Evolutionary conservation across 1,139 yeast genomes (phyloP).

Genomic region (Lodderomyces elongisporus): DNA sequence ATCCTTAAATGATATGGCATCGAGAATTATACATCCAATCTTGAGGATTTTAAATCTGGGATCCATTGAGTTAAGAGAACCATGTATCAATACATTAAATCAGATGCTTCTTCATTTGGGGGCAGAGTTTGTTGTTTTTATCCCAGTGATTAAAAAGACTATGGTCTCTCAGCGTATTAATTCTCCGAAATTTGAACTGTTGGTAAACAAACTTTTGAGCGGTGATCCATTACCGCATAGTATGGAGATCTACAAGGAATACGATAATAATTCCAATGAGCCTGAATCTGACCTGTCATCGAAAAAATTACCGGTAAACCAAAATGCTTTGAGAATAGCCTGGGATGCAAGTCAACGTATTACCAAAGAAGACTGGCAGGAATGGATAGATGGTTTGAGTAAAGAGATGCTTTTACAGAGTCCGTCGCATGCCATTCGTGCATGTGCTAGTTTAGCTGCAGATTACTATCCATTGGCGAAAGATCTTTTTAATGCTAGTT

Average conservation of each 20-base stretch:
- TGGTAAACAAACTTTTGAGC: slow-evolving; percentile 70
- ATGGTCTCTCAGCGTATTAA: slow-evolving; percentile 61
- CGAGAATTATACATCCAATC: slow-evolving; percentile 84
- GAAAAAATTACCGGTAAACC: slow-evolving; percentile 76
- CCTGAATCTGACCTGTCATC: slow-evolving; percentile 67
- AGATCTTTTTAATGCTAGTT: slow-evolving; percentile 89
- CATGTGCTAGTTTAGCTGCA: slow-evolving; percentile 87
- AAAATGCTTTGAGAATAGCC: slow-evolving; percentile 67
- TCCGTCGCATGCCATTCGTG: slow-evolving; percentile 91
- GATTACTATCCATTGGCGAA: slow-evolving; percentile 86
- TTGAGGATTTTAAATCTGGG: slow-evolving; percentile 60
- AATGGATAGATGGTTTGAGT: slow-evolving; percentile 87
- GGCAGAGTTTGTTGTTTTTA: slow-evolving; percentile 76
- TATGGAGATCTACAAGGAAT: slow-evolving; percentile 64
- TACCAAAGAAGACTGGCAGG: slow-evolving; percentile 96
- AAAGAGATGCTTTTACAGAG: slow-evolving; percentile 86
- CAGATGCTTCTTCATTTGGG: slow-evolving; percentile 77
- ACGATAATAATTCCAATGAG: slow-evolving; percentile 52
- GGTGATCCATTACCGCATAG: slow-evolving; percentile 89
- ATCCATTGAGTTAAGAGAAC: slow-evolving; percentile 58
- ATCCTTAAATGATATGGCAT: slow-evolving; percentile 80
- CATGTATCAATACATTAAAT: slow-evolving; percentile 76
- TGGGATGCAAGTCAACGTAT: slow-evolving; percentile 93
- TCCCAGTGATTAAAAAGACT: slow-evolving; percentile 78
- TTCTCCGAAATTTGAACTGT: slow-evolving; percentile 72